These are phyloP conservation scores for Grifola frondosa DNA, from an alignment of 1,284 basidiomycete species.

Conservation along the genomic window DNA sequence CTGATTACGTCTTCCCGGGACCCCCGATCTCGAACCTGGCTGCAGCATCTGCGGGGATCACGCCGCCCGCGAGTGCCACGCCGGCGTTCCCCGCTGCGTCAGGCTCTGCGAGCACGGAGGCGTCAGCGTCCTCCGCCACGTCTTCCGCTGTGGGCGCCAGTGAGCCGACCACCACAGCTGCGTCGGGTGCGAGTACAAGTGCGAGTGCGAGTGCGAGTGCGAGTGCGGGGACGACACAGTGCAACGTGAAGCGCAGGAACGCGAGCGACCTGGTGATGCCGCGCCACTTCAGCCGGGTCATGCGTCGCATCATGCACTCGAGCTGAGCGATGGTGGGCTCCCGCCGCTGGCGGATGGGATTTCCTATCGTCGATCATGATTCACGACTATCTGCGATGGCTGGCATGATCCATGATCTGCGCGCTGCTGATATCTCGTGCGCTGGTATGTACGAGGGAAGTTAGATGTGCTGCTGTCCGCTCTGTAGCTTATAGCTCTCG, in stretches of 20 bases:
- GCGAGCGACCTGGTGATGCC: conserved; percentile 8
- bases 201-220: conserved; percentile 4
- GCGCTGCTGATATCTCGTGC: no score
- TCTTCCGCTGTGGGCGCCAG: conserved; percentile 12
- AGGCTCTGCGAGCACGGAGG: conserved; percentile 12
- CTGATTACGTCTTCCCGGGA: conserved; percentile 41
- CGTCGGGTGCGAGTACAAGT: conserved; percentile 8
- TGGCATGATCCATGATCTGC: no score
- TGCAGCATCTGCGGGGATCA: conserved; percentile 14
- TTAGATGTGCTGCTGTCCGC: no score
- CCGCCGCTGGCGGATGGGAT: no score
- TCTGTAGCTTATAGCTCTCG: no score
- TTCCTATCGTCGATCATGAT: no score
- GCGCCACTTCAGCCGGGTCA: conserved; percentile 26
- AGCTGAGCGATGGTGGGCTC: conserved; percentile 5
- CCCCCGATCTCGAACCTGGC: conserved; percentile 34
- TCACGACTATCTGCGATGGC: no score
- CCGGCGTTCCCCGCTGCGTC: conserved; percentile 15
- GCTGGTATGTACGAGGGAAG: no score
- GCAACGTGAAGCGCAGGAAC: conserved; percentile 11
- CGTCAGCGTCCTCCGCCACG: conserved; percentile 12
- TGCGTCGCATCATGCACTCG: conserved; percentile 13
- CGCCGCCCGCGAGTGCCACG: conserved; percentile 15
- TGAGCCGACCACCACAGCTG: conserved; percentile 10
- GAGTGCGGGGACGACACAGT: conserved; percentile 11